Base-by-base conservation (phyloP, 495 filamentous ascomycete species). In the Achaetomiella virescens region DNA sequence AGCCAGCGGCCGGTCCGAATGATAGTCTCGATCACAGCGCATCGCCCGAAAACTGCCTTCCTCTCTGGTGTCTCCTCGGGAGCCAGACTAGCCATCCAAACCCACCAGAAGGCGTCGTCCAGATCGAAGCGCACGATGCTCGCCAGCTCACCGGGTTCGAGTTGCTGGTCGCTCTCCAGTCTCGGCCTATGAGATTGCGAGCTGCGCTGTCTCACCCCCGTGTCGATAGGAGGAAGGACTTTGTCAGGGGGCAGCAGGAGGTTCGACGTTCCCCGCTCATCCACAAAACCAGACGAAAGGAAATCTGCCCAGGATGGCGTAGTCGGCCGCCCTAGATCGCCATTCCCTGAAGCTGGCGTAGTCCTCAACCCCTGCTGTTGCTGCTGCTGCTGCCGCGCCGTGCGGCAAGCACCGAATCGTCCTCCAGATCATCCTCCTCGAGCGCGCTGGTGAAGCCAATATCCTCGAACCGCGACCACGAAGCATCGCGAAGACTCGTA, bases 81-180 rank as follows among this genome's bases (percentile, higher is more conserved):
- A 2, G 91, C 92, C 66, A 98, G 71, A 76, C 93, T 97, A 62
- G 82, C 93, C 78, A 97, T 97, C 93, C 93, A 98, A 22, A 97
- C 93, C 93, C 93, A 98, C 95, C 95, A 98, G 69, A 98, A 98
- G 0, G 91, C 86, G 66, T 97, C 93, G 64, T 98, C 93, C 11
- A 97, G 75, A 56, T 95, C 87, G 45, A 98, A 81, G 42, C 80
- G 79, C 29, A 80, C 86, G 60, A 97, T 95, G 61, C 89, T 96
- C 22, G 92, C 92, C 42, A 98, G 78, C 77, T 98, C 93, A 38
- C 90, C 93, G 3, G 92, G 95, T 52, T 96, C 90, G 3, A 97
- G 75, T 41, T 82, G 70, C 22, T 76, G 69, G 35, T 89, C 84
- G 15, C 74, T 72, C 54, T 88, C 82, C 33, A 85, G 65, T 42